These are phyloP conservation scores for Neonectria neomacrospora DNA, from an alignment of 2,329 filamentous ascomycete genomes.

Conservation along the genomic window DNA sequence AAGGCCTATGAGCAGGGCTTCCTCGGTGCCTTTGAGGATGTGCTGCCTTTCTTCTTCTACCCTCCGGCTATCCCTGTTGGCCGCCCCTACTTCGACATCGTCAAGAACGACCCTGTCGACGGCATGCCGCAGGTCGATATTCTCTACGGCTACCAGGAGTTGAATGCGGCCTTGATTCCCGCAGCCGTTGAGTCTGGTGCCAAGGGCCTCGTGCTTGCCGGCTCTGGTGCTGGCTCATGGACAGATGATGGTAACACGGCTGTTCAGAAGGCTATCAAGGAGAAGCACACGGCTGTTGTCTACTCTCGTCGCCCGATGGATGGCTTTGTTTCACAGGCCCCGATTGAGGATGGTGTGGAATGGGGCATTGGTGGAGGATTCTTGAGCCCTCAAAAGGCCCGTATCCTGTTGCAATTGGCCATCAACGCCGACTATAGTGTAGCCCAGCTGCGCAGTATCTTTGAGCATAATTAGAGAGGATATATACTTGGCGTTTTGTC, in stretches of 20 bases:
- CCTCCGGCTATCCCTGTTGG: constrained; percentile 59
- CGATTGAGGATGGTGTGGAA: constrained; percentile 46
- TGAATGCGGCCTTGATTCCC: constrained; percentile 57
- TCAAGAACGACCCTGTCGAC: constrained; percentile 37
- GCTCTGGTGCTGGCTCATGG: constrained; percentile 60
- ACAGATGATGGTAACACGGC: constrained; percentile 45
- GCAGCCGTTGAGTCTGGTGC: constrained; percentile 60
- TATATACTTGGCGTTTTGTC: neutral
- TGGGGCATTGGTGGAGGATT: constrained; percentile 58
- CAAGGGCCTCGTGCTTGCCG: constrained; percentile 64
- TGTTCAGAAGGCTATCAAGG: constrained; percentile 56
- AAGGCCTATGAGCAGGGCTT: constrained; percentile 65
- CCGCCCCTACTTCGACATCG: constrained; percentile 56
- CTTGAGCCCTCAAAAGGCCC: constrained; percentile 64
- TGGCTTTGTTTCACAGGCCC: constrained; percentile 57
- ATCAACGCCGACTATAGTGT: constrained; percentile 34
- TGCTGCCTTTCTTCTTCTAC: constrained; percentile 69
- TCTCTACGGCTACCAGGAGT: constrained; percentile 64
- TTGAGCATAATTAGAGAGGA: neutral
- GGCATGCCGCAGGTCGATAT: constrained; percentile 65
- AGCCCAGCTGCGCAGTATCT: constrained; percentile 30
- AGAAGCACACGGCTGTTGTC: constrained; percentile 58
- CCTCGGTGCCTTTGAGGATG: constrained; percentile 67
- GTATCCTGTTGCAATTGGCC: constrained; percentile 60
- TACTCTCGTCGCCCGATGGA: constrained; percentile 59